phyloP scores from a whole-genome alignment of 2,329 filamentous ascomycete species.

The Cryoendolithus antarcticus region DNA sequence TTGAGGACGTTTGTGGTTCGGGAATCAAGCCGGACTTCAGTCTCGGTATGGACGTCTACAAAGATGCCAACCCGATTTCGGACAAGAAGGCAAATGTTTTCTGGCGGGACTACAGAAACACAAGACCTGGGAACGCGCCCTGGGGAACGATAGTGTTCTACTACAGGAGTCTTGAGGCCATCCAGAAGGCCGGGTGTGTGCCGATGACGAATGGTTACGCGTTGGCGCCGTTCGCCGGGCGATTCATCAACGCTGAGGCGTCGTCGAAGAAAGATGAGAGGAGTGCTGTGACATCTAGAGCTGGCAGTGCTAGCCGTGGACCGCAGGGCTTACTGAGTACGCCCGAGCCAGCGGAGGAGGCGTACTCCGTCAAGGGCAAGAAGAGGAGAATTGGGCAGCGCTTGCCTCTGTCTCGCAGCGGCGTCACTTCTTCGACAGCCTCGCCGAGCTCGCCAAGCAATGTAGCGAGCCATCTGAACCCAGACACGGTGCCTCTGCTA shows the following conservation, averaged over 20 bases:
- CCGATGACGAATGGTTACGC: slow-evolving; percentile 2
- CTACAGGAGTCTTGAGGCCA: slow-evolving; percentile 23
- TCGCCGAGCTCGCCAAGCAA: background rate
- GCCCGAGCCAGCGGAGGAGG: background rate
- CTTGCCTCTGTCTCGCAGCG: background rate
- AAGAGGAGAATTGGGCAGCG: background rate
- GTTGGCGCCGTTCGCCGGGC: slow-evolving; percentile 1
- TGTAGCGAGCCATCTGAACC: background rate
- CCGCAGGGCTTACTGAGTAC: background rate
- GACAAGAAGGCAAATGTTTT: slow-evolving; percentile 2
- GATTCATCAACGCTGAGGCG: slow-evolving; percentile 1
- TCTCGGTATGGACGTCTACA: slow-evolving; percentile 8
- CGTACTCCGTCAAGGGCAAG: background rate
- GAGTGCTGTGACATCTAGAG: no score
- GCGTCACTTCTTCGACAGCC: background rate
- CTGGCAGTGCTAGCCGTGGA: background rate
- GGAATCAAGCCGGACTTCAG: slow-evolving; percentile 14
- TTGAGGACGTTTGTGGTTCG: slow-evolving; percentile 7
- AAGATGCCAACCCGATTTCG: slow-evolving; percentile 3
- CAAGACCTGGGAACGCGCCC: slow-evolving; percentile 23
- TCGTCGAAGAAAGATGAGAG: no score
- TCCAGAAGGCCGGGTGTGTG: slow-evolving; percentile 12
- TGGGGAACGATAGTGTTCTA: slow-evolving; percentile 32
- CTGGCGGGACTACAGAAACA: slow-evolving; percentile 6
- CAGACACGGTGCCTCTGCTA: no score